These are phyloP conservation scores for Acer campestre DNA, from an alignment of 345 rosid species.

Conservation along the genomic window DNA sequence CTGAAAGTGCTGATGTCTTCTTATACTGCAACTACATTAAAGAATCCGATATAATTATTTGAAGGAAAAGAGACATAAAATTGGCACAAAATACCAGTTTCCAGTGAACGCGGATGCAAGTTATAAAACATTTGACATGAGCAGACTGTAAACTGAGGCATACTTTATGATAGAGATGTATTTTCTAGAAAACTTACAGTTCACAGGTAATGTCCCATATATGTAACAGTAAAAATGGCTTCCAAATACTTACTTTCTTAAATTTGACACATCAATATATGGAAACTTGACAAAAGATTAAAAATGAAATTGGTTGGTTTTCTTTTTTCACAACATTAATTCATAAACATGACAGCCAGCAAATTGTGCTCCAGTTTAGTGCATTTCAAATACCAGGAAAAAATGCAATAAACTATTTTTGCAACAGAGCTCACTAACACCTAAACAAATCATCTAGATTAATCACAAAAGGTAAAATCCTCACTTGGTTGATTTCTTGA, in stretches of 20 bases:
- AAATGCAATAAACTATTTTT: not conserved
- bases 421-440: constrained; percentile 16
- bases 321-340: not conserved
- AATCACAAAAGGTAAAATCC: constrained; percentile 22
- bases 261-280: not conserved
- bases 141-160: not conserved
- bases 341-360: not conserved
- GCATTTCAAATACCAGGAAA: not conserved
- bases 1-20: not conserved
- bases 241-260: not conserved
- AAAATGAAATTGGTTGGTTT: not conserved
- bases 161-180: not conserved
- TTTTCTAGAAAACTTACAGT: not conserved
- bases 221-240: not conserved
- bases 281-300: not conserved
- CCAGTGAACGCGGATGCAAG: not conserved
- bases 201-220: not conserved
- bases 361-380: not conserved
- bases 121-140: not conserved
- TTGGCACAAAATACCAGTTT: not conserved
- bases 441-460: constrained; percentile 15
- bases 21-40: not conserved
- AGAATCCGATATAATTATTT: not conserved
- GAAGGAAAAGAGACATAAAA: not conserved
- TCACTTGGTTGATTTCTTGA: constrained; percentile 24